Evolutionary conservation across 495 filamentous ascomycete species (phyloP).

Genomic region (Aspergillus sparsus): DNA sequence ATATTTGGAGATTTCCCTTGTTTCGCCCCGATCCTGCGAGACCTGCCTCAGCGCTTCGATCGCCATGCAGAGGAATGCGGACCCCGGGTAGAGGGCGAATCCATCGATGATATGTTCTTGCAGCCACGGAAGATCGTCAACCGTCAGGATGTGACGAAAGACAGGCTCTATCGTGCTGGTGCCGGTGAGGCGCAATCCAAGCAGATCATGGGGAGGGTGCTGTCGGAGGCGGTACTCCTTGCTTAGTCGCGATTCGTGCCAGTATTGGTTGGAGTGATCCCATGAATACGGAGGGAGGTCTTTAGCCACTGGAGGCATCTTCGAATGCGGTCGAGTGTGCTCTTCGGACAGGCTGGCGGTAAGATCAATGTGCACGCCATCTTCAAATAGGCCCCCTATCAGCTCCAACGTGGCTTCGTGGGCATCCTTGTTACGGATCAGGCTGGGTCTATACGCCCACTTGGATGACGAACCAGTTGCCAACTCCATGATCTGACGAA

Average conservation of each 20-base stretch:
- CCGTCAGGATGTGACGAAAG: constrained; percentile 20
- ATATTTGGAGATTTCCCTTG: neutral
- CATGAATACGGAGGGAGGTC: constrained; percentile 41
- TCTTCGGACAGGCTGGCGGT: neutral
- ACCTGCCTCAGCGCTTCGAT: constrained; percentile 32
- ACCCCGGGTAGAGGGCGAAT: constrained; percentile 23
- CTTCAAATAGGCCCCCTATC: constrained; percentile 25
- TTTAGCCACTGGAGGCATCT: constrained; percentile 10
- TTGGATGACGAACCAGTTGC: neutral
- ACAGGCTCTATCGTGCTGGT: constrained; percentile 14
- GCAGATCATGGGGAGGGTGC: constrained; percentile 18
- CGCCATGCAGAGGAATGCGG: constrained; percentile 29
- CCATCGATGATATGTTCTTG: constrained; percentile 26
- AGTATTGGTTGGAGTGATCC: constrained; percentile 35
- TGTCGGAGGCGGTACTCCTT: constrained; percentile 22
- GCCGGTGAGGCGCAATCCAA: constrained; percentile 14
- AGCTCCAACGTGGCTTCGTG: constrained; percentile 17
- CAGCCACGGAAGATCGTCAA: constrained; percentile 25
- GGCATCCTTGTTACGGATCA: constrained; percentile 16
- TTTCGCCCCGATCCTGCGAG: neutral
- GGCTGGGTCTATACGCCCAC: constrained; percentile 1
- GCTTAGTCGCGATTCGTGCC: constrained; percentile 27
- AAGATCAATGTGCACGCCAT: constrained; percentile 9
- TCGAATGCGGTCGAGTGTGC: constrained; percentile 2
- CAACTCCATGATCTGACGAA: constrained; percentile 24